Evolutionary conservation across 768 basidiomycete species (phyloP), one percentile per base, ranked within the genome.

Genomic region (Hydnomerulius pinastri): DNA sequence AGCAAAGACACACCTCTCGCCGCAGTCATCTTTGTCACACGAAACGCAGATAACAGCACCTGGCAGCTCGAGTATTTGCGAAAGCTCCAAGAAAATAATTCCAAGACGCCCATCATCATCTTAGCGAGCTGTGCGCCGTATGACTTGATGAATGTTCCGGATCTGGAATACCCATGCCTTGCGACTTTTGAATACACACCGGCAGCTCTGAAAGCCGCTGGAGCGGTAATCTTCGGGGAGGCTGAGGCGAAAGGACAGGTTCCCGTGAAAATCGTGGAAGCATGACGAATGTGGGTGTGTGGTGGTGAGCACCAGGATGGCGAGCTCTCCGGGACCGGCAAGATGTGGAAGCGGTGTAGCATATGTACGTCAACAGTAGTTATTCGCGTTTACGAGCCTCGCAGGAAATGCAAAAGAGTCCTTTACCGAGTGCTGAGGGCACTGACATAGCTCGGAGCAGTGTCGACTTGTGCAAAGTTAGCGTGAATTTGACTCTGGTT

Each of bases 91-190:
- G 51, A 41, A 28, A 18, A 56, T 46, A 59, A 37, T 65, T 51
- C 17, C 48, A 7, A n/a, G 1, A 58, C 67, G 15, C 68, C 70
- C 15, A 63, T 84, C 28, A 70, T 84, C 1, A 62, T 86, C 12
- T 53, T 87, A 0, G 76, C 81, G 17, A 85, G 81, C 30, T 85
- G 85, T 59, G 79, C 76, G n/a, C 86, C 86, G 24, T 88, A 87
- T 56, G 85, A 87, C 53, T 49, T 84, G 10, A 66, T 74, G 23
- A 47, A 48, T 13, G 56, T 57, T 65, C 12, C 35, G 4, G 60
- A 67, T 10, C 51, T 57, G 2, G 60, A 55, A 53, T 64, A 65
- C 0, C 67, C 71, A 20, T 79, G 75, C 29, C 55, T 86, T 3
- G 77, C 72, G 15, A 80, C 79, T 36, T 85, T 81, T 61, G 85